Evolutionary conservation across 225 moss, liverwort and hornwort genomes (phyloP).

Genomic region (Sphagnum contortum): DNA sequence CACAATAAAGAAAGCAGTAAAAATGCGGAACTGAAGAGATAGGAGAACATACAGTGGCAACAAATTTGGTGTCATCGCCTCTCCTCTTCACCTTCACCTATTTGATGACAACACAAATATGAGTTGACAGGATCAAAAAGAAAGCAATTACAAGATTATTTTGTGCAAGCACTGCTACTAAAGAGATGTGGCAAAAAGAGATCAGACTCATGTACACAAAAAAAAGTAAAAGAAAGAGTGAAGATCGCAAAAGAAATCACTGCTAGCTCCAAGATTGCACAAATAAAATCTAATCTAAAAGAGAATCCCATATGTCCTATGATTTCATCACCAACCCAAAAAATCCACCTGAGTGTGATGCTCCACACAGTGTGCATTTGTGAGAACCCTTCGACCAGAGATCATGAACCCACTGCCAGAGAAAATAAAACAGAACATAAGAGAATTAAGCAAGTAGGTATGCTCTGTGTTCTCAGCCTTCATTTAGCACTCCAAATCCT

Average conservation of each 20-base stretch:
- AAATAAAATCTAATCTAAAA: no score
- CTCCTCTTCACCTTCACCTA: conserved; percentile 97
- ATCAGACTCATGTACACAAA: conserved; percentile 1
- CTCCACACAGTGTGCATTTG: conserved; percentile 99
- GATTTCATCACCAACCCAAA: no score
- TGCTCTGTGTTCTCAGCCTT: neutral
- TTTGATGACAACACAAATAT: neutral
- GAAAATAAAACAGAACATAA: neutral
- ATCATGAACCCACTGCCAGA: conserved; percentile 99
- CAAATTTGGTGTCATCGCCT: conserved; percentile 93
- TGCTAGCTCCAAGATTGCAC: no score
- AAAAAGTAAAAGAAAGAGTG: no score
- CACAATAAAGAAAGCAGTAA: no score
- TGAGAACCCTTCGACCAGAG: conserved; percentile 77
- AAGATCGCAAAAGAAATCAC: no score
- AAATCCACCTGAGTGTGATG: conserved; percentile 82
- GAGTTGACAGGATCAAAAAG: neutral
- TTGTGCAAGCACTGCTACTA: neutral
- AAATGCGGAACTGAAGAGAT: no score
- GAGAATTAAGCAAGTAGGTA: neutral
- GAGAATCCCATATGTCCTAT: no score
- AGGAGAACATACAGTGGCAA: conserved; percentile 59
- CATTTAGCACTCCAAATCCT: neutral
- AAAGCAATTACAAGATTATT: no score
- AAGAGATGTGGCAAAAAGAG: neutral